Evolutionary conservation across 352 stramenopile species (phyloP), one percentile per base, ranked within the genome.

Genomic region (Globisporangium iwayamae): DNA sequence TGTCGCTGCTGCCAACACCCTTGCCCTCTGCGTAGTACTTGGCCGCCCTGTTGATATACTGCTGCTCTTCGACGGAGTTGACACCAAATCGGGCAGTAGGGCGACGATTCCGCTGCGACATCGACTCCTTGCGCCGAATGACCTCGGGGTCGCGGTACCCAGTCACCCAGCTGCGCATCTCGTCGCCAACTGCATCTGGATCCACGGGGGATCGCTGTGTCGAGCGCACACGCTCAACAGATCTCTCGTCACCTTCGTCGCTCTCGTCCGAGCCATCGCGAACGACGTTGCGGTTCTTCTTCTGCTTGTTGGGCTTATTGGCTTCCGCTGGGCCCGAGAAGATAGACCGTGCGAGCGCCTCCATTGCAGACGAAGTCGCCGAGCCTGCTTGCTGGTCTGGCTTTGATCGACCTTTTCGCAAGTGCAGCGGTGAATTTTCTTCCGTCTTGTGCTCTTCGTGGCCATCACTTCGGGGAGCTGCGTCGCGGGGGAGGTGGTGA

Each of bases 81-180:
- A 74, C 60, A 20, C 80, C 82, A 16, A 75, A 89, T 6, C 70
- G 71, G 16, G 57, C 62, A 0, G 74, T 69, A 32, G 65, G 56
- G 13, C 70, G 76, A 14, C 79, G 78, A 51, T 76, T 79, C 34
- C 74, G 70, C 61, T 75, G 69, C 13, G 69, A 60, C 67, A 87
- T 69, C 8, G 64, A 68, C 65, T 89, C 80, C 56, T 87, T 89
- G 11, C 79, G 77, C 16, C 71, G 68, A 32, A 91, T 61, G 36
- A 90, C 79, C 5, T 78, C 80, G 4, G 81, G 79, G 54, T 89
- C 72, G 1, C 79, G 73, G 38, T 77, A 74, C 0, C 81, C 79
- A 20, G 66, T 69, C 34, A 90, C 81, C 83, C 83, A 90, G 38
- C 65, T 78, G 32, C 74, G 28, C 79, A 89, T 89, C 53, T 91